Conservation (phyloP, 345 rosid species). For the Gossypium rotundifolium region DNA sequence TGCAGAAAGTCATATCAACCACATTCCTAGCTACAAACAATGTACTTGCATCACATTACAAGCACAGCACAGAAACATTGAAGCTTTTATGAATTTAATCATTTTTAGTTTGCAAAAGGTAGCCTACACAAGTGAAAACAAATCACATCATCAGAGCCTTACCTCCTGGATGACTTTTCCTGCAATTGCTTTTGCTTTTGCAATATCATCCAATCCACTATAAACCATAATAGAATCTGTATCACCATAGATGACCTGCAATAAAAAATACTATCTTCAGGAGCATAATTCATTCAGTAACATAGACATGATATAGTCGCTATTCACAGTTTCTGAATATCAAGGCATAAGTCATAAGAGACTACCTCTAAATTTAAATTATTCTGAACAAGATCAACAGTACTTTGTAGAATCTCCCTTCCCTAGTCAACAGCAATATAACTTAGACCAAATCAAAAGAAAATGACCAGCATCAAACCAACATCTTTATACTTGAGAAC, state of each 20-base stretch:
- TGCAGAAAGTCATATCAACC: background rate
- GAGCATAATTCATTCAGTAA: conserved; percentile 12
- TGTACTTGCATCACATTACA: background rate
- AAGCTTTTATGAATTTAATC: conserved; percentile 2
- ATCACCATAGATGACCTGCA: conserved; percentile 94
- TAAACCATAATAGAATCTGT: conserved; percentile 99
- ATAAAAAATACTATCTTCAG: conserved; percentile 23
- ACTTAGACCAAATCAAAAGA: conserved; percentile 14
- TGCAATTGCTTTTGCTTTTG: conserved; percentile 75
- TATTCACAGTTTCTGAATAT: conserved; percentile 17
- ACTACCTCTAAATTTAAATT: conserved; percentile 82
- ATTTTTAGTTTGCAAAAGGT: background rate
- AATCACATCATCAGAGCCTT: conserved; percentile 19
- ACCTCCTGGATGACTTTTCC: conserved; percentile 92
- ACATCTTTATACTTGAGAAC: background rate
- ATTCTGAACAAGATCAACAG: conserved; percentile 93
- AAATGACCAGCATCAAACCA: background rate
- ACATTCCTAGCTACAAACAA: background rate
- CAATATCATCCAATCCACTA: conserved; percentile 79
- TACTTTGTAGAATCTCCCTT: conserved; percentile 91
- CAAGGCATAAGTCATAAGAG: conserved; percentile 10
- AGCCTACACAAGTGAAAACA: background rate
- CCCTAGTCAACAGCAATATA: conserved; percentile 50
- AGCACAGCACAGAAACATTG: background rate
- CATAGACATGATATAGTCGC: conserved; percentile 12